These are phyloP conservation scores for Clonostachys sp. DNA, from an alignment of 2,329 filamentous ascomycete genomes.

Conservation along the genomic window DNA sequence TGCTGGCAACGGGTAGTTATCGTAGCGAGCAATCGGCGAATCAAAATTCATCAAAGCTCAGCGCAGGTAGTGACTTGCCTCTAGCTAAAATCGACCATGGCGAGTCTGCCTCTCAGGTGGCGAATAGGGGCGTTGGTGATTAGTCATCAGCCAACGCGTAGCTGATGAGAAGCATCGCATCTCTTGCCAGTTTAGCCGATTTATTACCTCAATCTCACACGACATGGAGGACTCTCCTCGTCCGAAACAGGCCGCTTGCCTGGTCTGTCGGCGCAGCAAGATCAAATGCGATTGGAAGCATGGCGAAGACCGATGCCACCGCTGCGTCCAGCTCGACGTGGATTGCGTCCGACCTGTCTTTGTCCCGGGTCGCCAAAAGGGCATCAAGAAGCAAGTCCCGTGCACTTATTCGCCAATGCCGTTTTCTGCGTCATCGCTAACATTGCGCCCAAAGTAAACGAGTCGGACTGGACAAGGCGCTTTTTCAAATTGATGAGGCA, in stretches of 20 bases:
- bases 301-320: conserved; percentile 50
- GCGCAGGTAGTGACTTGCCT: no score
- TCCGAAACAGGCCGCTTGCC: conserved; percentile 43
- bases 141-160: no score
- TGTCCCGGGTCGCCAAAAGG: conserved; percentile 69
- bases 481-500: conserved; percentile 70
- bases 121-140: no score
- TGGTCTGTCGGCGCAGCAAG: conserved; percentile 63
- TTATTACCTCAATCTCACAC: background rate
- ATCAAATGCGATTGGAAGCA: conserved; percentile 59
- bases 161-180: no score
- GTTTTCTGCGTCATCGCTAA: conserved; percentile 1
- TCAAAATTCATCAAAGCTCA: no score
- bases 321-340: conserved; percentile 50
- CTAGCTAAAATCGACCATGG: no score
- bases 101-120: no score
- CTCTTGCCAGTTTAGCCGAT: no score
- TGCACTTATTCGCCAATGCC: background rate
- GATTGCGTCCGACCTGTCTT: conserved; percentile 70
- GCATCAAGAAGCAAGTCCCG: conserved; percentile 64
- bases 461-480: conserved; percentile 68
- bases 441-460: conserved; percentile 51
- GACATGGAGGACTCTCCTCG: conserved; percentile 1
- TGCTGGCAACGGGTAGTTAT: no score
- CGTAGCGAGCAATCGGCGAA: no score